phyloP scores from a whole-genome alignment of 768 basidiomycete species.

The Asterophora lycoperdoides region DNA sequence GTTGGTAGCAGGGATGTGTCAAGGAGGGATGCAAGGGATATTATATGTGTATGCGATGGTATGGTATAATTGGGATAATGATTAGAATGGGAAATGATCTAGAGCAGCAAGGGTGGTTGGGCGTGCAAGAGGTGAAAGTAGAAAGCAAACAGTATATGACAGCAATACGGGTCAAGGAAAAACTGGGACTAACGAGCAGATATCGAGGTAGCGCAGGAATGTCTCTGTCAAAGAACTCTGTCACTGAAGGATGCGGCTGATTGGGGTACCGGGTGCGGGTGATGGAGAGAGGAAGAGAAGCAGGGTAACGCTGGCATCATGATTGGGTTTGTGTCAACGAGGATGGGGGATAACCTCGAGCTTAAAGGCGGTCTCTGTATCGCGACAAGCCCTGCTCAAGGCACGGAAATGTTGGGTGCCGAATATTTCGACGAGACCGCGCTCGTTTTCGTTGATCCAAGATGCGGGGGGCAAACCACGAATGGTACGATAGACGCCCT shows the following conservation, averaged over 20 bases:
- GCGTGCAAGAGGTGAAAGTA: conserved; percentile 27
- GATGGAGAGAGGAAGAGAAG: background rate
- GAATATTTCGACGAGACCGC: conserved; percentile 65
- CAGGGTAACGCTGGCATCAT: conserved; percentile 5
- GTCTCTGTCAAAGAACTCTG: conserved; percentile 13
- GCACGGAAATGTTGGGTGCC: conserved; percentile 69
- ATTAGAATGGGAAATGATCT: conserved; percentile 15
- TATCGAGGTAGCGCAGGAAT: conserved; percentile 6
- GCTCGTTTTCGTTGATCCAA: conserved; percentile 72
- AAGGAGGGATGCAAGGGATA: conserved; percentile 20
- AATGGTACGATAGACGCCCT: conserved; percentile 68
- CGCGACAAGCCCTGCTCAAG: conserved; percentile 67
- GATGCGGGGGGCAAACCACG: conserved; percentile 74
- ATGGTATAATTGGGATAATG: conserved; percentile 21
- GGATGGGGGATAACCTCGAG: conserved; percentile 55
- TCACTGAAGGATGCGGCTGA: conserved; percentile 5
- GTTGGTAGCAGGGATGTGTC: conserved; percentile 12
- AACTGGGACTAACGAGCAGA: conserved; percentile 16
- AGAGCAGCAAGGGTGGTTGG: too few relatives aligned
- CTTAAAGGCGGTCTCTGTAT: conserved; percentile 68
- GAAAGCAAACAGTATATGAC: conserved; percentile 34
- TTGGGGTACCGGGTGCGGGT: background rate
- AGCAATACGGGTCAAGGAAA: conserved; percentile 29
- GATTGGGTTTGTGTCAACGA: conserved; percentile 23
- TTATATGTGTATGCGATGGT: conserved; percentile 23